Evolutionary conservation across 164 flowering plant genomes (phyloP), one percentile per base, ranked within the genome.

Genomic region (Aristolochia contorta): DNA sequence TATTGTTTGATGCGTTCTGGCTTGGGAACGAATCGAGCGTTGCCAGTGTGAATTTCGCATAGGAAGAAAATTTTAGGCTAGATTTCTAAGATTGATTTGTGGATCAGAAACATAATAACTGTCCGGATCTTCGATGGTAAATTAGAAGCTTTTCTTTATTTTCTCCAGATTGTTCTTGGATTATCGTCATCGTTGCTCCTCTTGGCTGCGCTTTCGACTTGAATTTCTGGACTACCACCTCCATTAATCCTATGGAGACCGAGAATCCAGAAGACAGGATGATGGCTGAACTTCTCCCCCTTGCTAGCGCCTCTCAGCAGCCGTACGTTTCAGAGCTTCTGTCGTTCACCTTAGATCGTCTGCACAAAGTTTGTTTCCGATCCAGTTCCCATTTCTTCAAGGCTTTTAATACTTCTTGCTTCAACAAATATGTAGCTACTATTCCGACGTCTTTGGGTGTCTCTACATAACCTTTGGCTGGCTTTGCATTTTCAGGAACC

Each of bases 291-390:
- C 76, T 79, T 53, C 81, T 88, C 47, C 87, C 89, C 6, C 84
- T 88, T 52, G 89, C 87, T 62, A 79, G 87, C 37, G 70, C 66
- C 63, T 73, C 91, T 57, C 94, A 93, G 60, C 98, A 93, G 59
- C 96, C 98, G 10, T 93, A 93, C 72, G 90, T 93, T 57, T 89
- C 98, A 19, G 97, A 93, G 71, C 96, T 93, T 63, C 97, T 93
- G 55, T 93, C 98, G 25, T 93, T 89, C 86, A 89, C 98, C n/a
- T 89, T 93, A 33, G 98, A 93, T 78, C 97, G 98, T 47, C 96
- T 93, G 49, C 97, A 93, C 77, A 93, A 93, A 87, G 95, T 85
- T 23, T 14, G 5, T 58, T 2, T 27, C 30, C 30, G 5, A 27
- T 27, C 30, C 30, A 27, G 3, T 27, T 27, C 30, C 30, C 30